Conservation (phyloP, 2,329 filamentous ascomycete genomes). For the Cladosporium sp. region DNA sequence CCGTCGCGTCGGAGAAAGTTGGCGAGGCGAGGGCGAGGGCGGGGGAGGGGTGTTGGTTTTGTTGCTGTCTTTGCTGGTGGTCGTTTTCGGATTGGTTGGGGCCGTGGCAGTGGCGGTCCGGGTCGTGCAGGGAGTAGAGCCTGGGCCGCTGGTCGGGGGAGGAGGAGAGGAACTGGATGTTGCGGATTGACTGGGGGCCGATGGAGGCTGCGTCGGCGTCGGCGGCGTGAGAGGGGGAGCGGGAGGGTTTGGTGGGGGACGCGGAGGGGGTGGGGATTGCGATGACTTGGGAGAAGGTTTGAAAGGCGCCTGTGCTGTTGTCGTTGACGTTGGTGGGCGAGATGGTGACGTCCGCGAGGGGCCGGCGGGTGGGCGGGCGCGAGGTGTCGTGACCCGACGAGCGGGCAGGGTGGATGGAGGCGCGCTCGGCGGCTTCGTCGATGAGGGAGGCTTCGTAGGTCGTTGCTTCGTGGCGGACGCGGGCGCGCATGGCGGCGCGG, state of each 20-base stretch:
- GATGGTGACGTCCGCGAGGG: neutral
- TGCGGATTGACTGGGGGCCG: slow-evolving; percentile 2
- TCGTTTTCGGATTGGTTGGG: slow-evolving; percentile 14
- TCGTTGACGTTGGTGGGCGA: neutral
- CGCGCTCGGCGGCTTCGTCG: neutral
- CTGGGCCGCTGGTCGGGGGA: slow-evolving; percentile 13
- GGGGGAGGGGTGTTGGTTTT: slow-evolving; percentile 9
- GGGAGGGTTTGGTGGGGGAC: neutral
- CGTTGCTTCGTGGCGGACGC: neutral
- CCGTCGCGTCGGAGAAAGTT: slow-evolving; percentile 28
- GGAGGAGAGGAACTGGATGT: slow-evolving; percentile 10
- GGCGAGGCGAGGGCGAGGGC: slow-evolving; percentile 24
- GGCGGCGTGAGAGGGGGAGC: neutral
- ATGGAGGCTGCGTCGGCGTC: slow-evolving; percentile 5
- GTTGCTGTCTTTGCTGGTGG: slow-evolving; percentile 11
- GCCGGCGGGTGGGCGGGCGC: slow-evolving; percentile 5
- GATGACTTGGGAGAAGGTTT: slow-evolving; percentile 4
- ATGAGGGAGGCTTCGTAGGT: slow-evolving; percentile 5
- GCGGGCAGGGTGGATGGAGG: slow-evolving; percentile 1
- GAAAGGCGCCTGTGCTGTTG: neutral
- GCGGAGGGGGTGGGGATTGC: neutral
- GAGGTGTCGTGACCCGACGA: neutral
- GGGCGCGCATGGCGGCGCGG: slow-evolving; percentile 1
- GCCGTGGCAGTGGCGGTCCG: neutral
- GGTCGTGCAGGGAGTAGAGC: slow-evolving; percentile 16